Evolutionary conservation across 371 early-diverging fungal genomes (phyloP), one percentile per base, ranked within the genome.

Genomic region (Mucor velutinosus): DNA sequence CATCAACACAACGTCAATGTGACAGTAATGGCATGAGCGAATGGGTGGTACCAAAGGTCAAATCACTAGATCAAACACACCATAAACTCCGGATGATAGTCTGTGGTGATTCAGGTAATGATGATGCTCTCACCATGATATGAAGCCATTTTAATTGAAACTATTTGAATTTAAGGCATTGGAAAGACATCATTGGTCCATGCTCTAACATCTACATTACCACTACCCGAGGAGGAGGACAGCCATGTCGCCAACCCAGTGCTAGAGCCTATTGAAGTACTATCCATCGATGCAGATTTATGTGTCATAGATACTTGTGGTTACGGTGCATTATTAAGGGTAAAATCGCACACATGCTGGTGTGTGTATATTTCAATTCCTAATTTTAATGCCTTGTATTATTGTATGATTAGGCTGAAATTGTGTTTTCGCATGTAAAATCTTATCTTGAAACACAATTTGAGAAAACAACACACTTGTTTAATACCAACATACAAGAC

Each of bases 301-400:
- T 83, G 82, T 59, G 64, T 87, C 45, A 70, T 88, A 21, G 89
- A 89, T 73, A 87, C 87, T 5, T 80, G 83, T 35, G 89, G 89
- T 10, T 89, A 84, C 70, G 87, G 88, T 41, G 78, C 80, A 39
- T 75, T 72, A 51, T 15, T 86, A 25, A 81, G 85, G 65, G 86
- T 84, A 73, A 75, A 70, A 35, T 19, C 27, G 65, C 71, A 62
- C 56, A 81, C 23, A 49, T 21, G 21, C 51, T 51, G 47, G 51
- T 51, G 51, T 51, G 51, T 51, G 51, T 51, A 21, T 51, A 51
- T 37, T 81, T 58, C 68, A 65, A 15, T 30, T 60, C 27, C 19
- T 32, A 33, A 49, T 61, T 32, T 61, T 49, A 30, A 32, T 15
- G 32, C 41, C 57, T 27, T 32, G 17, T 30, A 10, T 35, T 35